Base-by-base conservation (phyloP, 768 basidiomycete genomes). In the Gymnopilus junonius region DNA sequence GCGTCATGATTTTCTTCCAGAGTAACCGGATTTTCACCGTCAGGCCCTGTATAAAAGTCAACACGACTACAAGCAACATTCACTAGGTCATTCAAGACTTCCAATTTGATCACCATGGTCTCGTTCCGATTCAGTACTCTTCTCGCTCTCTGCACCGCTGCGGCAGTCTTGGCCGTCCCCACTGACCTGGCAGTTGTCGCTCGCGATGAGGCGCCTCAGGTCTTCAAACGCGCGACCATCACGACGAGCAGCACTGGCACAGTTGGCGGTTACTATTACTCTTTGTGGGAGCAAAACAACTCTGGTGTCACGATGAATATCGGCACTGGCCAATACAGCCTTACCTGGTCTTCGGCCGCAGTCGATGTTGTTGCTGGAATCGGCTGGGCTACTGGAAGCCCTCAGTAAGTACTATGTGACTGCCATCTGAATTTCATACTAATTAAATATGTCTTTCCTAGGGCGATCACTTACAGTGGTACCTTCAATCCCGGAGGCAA, bases 381-480 rank as follows among this genome's bases (percentile, higher is more conserved):
- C 55, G 77, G 77, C 12, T 79, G 77, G 75, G 75, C 73, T 40
- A 73, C 77, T 20, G 78, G 78, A 59, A 66, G 74, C 21, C 48
- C 50, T 42, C 62, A 67, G 73, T 74, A 59, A 64, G 70, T 66
- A 37, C 10, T 51, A 23, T n/a, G n/a, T n/a, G 29, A 12, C 15
- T 31, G n/a, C 12, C 11, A 27, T 48, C n/a, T 4, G 39, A 40
- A 5, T 27, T n/a, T 10, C 29, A 39, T 3, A 17, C 25, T 55
- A 55, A 40, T 20, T 15, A 37, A 5, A 21, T 23, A n/a, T 14
- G 20, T 8, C 12, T n/a, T 8, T 46, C 34, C 17, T 23, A 80
- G 78, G 60, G 59, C 67, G 2, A 75, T 80, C 61, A 67, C 27
- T 35, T 79, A 74, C 72, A 74, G 56, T 50, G 79, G 69, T 42